Evolutionary conservation across 495 filamentous ascomycete species (phyloP), one percentile per base, ranked within the genome.

Genomic region (Hypoxylon intermedium): DNA sequence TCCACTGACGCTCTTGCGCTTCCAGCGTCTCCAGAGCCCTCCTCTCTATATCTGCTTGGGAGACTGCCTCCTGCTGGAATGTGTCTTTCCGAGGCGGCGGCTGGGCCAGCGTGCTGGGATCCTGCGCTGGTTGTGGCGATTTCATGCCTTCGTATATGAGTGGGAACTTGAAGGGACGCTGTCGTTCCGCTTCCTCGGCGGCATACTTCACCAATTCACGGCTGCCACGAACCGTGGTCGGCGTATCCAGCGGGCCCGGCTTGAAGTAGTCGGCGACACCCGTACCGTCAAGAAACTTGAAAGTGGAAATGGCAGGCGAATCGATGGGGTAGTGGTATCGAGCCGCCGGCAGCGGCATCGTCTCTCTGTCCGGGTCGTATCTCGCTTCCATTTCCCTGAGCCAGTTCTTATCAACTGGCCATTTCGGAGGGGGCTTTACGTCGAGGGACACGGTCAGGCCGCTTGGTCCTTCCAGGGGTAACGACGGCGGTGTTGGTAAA

Each of bases 311-410:
- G 5, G 40, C 46, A 3, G 62, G 62, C 6, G 26, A 46, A 33
- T 52, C 45, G 26, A 42, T 16, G 9, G 38, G 38, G 16, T 65
- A 65, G 21, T 56, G 44, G 34, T 56, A 52, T n/a, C 48, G 19
- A 5, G 56, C 20, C 9, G 12, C 33, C 0, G 57, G 57, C 11
- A 53, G 1, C 5, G 41, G 33, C 7, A 21, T 24, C 1, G 15
- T 18, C 9, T 21, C 2, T 21, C 11, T 37, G 12, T 42, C 36
- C 11, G 21, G 23, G 1, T 19, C n/a, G 3, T 16, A 24, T 6
- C 6, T 4, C 6, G 0, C 24, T 26, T 26, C n/a, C 21, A 21
- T 13, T 11, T 28, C 9, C n/a, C 15, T 36, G n/a, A n/a, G 2
- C 30, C 13, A 12, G 34, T 15, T 9, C 33, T 42, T 42, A 9